Evolutionary conservation across 164 flowering plant genomes (phyloP).

Genomic region (Houttuynia cordata): DNA sequence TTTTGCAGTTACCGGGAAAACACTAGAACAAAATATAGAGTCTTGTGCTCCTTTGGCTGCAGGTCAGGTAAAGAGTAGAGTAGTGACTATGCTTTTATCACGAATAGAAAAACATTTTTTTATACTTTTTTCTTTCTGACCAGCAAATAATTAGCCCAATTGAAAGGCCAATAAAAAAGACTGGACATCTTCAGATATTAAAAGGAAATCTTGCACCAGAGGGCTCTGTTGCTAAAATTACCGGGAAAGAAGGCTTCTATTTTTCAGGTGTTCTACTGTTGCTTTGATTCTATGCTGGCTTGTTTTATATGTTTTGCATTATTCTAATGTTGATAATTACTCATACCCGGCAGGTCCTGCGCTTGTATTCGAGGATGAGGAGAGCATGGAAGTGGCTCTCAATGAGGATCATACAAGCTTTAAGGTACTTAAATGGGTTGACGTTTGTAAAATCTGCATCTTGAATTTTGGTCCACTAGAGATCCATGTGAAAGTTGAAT

Average conservation of each 20-base stretch:
- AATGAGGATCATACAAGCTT: conserved; percentile 66
- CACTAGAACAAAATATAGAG: conserved; percentile 78
- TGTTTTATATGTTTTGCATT: background rate
- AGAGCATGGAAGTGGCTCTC: conserved; percentile 83
- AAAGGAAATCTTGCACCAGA: conserved; percentile 95
- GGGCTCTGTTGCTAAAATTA: conserved; percentile 96
- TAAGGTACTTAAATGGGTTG: conserved; percentile 38
- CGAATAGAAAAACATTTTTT: background rate
- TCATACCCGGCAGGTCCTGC: conserved; percentile 56
- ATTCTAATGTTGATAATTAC: background rate
- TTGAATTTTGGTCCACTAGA: background rate
- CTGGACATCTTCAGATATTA: conserved; percentile 86
- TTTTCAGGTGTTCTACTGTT: conserved; percentile 53
- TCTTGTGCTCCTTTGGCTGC: conserved; percentile 51
- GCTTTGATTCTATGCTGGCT: conserved; percentile 1
- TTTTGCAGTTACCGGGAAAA: conserved; percentile 81
- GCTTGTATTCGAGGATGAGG: conserved; percentile 95
- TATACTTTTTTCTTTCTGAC: background rate
- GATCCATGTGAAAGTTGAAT: background rate
- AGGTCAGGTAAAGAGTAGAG: conserved; percentile 52
- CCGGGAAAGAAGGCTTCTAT: conserved; percentile 94
- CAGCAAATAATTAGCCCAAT: conserved; percentile 81
- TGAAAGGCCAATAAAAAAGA: conserved; percentile 76
- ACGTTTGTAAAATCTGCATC: background rate
- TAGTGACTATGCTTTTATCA: background rate